Evolutionary conservation across 2,329 filamentous ascomycete species (phyloP), one percentile per base, ranked within the genome.

Genomic region (Hansfordia pulvinata): DNA sequence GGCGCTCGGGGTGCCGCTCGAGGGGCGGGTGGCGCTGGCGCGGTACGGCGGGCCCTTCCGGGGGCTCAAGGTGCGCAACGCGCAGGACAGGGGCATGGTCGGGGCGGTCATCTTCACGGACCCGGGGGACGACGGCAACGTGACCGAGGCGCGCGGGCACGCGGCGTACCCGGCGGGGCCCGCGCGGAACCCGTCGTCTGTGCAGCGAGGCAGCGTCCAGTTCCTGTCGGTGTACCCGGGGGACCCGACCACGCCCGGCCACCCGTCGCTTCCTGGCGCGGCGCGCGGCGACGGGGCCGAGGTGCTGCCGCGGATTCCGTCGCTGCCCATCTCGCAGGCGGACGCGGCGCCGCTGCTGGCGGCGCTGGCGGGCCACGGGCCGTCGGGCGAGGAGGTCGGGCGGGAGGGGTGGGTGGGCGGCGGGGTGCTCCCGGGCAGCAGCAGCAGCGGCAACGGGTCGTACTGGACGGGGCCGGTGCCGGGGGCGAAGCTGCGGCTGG

Each of bases 41-140:
- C 80, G 79, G 42, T 92, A 92, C 43, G 83, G 83, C 2, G 60
- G 64, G 3, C 64, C 81, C 14, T 88, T 90, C 54, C 67, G 84
- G 20, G 84, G 83, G 0, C 54, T 92, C 23, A 92, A 90, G 47
- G 72, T 90, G 25, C 88, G 85, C 54, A 71, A 82, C 29, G 82
- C 84, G 1, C 75, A 86, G 44, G 79, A 83, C 35, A 55, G 82
- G 9, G 80, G 80, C 12, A 80, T 81, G 64, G 56, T 83, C 19
- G 81, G 79, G 3, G 63, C 68, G 1, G 54, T 85, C 15, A 67
- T 86, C 19, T 88, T 81, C 50, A 70, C 62, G 6, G 81, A 88
- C 43, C 79, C 81, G 2, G 75, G 74, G 16, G 76, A 83, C 37
- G 81, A 88, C 47, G 80, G 79, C 3, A 60, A 76, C 7, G 58